These are phyloP conservation scores for Cylindrodendrum hubeiense DNA, from an alignment of 2,329 filamentous ascomycete species.

Conservation along the genomic window DNA sequence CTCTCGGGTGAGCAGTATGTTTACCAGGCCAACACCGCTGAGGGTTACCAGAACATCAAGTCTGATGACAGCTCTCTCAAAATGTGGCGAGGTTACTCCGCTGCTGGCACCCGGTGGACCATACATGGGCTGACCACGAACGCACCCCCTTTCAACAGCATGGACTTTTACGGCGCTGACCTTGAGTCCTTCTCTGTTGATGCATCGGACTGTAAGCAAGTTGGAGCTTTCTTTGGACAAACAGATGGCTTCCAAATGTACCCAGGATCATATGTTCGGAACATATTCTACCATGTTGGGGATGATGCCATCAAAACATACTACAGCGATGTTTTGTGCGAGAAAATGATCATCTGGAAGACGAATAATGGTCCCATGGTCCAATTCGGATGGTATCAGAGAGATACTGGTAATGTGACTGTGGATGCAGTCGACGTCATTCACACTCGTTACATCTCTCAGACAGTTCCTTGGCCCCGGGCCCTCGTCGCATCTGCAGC, in stretches of 20 bases:
- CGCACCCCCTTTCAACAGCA: constrained; percentile 52
- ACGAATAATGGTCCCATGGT: constrained; percentile 48
- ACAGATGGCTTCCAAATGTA: constrained; percentile 53
- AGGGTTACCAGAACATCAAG: constrained; percentile 45
- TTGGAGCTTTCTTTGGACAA: constrained; percentile 52
- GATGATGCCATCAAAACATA: constrained; percentile 54
- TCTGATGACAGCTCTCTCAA: constrained; percentile 45
- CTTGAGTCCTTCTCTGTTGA: too few species aligned
- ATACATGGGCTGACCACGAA: constrained; percentile 46
- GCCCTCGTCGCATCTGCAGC: constrained; percentile 25
- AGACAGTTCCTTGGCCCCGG: constrained; percentile 21
- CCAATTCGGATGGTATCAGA: constrained; percentile 51
- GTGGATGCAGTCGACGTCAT: constrained; percentile 44
- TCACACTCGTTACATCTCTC: constrained; percentile 32
- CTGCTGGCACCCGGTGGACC: constrained; percentile 37
- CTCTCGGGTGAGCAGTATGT: constrained; percentile 54
- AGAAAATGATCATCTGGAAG: constrained; percentile 47
- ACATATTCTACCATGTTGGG: constrained; percentile 52
- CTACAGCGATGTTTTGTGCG: constrained; percentile 43
- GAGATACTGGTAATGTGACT: constrained; percentile 43
- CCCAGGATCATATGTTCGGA: constrained; percentile 42
- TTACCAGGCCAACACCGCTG: constrained; percentile 50
- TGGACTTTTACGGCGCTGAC: too few species aligned
- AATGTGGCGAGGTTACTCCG: constrained; percentile 46
- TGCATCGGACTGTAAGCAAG: constrained; percentile 55